Conservation (phyloP, 75 land plant genomes). For the Adiantum capillusveneris region DNA sequence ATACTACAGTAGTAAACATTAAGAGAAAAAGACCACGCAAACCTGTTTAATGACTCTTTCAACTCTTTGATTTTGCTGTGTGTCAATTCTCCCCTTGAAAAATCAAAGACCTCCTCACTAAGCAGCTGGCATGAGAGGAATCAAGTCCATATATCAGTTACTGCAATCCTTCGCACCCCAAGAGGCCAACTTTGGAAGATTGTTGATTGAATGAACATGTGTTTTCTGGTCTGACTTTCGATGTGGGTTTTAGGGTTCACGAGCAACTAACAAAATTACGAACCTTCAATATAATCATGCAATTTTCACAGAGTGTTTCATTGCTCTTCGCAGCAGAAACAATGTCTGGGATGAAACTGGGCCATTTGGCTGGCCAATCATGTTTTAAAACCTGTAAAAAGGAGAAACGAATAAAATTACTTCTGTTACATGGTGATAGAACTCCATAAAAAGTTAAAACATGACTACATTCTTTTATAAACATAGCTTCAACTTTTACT, state of each 20-base stretch:
- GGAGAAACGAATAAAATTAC: no score
- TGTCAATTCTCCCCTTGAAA: conserved; percentile 97
- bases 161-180: neutral
- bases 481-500: no score
- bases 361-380: conserved; percentile 98
- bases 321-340: conserved; percentile 95
- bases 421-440: no score
- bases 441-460: no score
- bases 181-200: no score
- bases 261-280: no score
- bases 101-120: conserved; percentile 99
- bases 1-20: no score
- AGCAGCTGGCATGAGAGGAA: conserved; percentile 63
- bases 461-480: no score
- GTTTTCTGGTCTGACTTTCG: no score
- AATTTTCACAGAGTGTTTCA: conserved; percentile 98
- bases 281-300: conserved; percentile 97
- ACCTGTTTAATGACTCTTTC: conserved; percentile 94
- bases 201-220: no score
- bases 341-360: conserved; percentile 88
- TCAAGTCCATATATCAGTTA: neutral
- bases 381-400: conserved; percentile 77
- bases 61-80: conserved; percentile 95
- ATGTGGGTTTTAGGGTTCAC: no score
- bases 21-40: no score